Conservation (phyloP, 2,329 filamentous ascomycete species). For the Aureobasidium sp. region DNA sequence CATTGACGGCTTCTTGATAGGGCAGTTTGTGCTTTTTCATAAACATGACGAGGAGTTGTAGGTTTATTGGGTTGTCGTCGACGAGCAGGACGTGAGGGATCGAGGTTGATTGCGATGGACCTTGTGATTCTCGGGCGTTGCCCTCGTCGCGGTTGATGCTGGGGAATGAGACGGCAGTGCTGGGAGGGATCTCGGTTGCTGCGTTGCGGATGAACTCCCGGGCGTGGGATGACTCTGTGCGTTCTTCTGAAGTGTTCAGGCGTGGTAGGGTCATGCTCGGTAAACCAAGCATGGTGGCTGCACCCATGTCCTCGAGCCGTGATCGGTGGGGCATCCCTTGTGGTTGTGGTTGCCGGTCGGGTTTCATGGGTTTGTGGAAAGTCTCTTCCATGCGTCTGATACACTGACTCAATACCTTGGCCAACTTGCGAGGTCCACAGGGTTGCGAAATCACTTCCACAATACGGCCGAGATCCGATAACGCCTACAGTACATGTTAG, state of each 20-base stretch:
- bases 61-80: slow-evolving; percentile 24
- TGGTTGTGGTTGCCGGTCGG: not conserved
- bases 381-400: not conserved
- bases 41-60: slow-evolving; percentile 19
- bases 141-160: not conserved
- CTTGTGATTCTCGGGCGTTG: slow-evolving; percentile 7
- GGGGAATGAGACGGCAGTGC: slow-evolving; percentile 11
- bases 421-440: slow-evolving; percentile 16
- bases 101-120: not conserved
- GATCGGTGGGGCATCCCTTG: not conserved
- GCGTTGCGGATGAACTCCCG: slow-evolving; percentile 4
- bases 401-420: slow-evolving; percentile 12
- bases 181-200: not conserved
- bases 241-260: not conserved
- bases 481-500: not conserved
- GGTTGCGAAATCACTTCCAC: slow-evolving; percentile 15
- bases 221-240: too few species aligned
- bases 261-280: slow-evolving; percentile 5
- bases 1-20: slow-evolving; percentile 33
- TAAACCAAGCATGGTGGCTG: not conserved
- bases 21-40: slow-evolving; percentile 18
- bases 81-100: slow-evolving; percentile 20
- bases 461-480: slow-evolving; percentile 15
- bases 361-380: not conserved
- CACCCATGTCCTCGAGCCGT: slow-evolving; percentile 3